Conservation (phyloP, 2,329 filamentous ascomycete genomes). For the Periconia macrospinosa region DNA sequence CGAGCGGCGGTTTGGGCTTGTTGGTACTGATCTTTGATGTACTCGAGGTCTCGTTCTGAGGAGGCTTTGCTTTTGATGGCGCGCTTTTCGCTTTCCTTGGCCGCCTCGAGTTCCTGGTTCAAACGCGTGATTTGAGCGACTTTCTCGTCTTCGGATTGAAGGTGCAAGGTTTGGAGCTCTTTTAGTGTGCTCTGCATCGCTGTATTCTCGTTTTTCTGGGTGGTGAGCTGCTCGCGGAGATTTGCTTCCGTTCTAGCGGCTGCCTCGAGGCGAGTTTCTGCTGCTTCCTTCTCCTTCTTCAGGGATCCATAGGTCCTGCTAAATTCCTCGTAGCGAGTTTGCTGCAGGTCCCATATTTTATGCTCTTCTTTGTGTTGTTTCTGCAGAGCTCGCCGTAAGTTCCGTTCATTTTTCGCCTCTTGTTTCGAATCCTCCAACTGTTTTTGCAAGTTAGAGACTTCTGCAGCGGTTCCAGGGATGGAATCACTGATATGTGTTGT, state of each 20-base stretch:
- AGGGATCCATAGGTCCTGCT: conserved; percentile 18
- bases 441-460: conserved; percentile 10
- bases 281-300: conserved; percentile 17
- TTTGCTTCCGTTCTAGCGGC: conserved; percentile 15
- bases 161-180: conserved; percentile 17
- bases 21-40: conserved; percentile 60
- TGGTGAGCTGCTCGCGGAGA: conserved; percentile 20
- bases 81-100: conserved; percentile 18
- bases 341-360: conserved; percentile 25
- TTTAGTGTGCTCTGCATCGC: conserved; percentile 18
- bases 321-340: conserved; percentile 29
- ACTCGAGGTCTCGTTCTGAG: conserved; percentile 55
- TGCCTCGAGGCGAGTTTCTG: conserved; percentile 18
- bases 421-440: conserved; percentile 10
- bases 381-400: conserved; percentile 3
- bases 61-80: conserved; percentile 36
- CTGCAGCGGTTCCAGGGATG: conserved; percentile 30
- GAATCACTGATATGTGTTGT: conserved; percentile 49
- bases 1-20: conserved; percentile 16
- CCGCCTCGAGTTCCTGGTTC: conserved; percentile 20
- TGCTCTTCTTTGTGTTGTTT: neutral
- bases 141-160: conserved; percentile 26
- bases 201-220: conserved; percentile 13
- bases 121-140: conserved; percentile 26
- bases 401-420: conserved; percentile 7